Base-by-base conservation (phyloP, 768 basidiomycete genomes). In the Russula olivacea region DNA sequence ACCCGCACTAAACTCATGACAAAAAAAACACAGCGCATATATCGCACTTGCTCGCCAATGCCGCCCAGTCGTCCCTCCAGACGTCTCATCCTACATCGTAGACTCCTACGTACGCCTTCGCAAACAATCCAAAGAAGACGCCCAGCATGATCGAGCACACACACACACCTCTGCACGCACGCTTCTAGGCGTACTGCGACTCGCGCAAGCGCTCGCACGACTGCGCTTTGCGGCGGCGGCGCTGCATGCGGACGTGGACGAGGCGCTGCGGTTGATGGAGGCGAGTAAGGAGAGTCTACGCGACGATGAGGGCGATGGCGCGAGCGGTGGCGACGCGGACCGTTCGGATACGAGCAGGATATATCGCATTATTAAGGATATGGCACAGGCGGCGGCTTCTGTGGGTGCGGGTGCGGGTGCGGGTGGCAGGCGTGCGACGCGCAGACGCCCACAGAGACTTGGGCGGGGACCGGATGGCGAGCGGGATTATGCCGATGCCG, bases 121-220 rank as follows among this genome's bases (percentile, higher is more conserved):
- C 65, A 95, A 97, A 74, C 80, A 87, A 56, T 89, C 91, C 54
- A 94, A 95, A 73, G 90, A 95, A 63, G 93, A 97, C 66, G 89
- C 93, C 66, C 83, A 86, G 55, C 83, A 87, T 66, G 90, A 93
- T 72, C 93, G 91, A 75, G 85, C 87, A 19, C 92, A 97, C 72
- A 86, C 89, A 2, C 98, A 98, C 76, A 96, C 94, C 15, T 98
- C 97, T 12, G 91, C 94, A 4, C 89, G 97, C 71, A 98, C 97
- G 15, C 82, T 99, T 8, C 87, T 99, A 41, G 97, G 91, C 57
- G 87, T 98, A 52, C 82, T 99, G 3, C 93, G 97, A 64, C 85
- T 99, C 38, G 84, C 96, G 0, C 97, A 99, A 73, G 94, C 95
- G 0, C 86, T 96, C 48, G 95, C 97, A 0, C 88, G 97, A 19